Evolutionary conservation across 2,329 filamentous ascomycete species (phyloP).

Genomic region (Cladosporium sp.): DNA sequence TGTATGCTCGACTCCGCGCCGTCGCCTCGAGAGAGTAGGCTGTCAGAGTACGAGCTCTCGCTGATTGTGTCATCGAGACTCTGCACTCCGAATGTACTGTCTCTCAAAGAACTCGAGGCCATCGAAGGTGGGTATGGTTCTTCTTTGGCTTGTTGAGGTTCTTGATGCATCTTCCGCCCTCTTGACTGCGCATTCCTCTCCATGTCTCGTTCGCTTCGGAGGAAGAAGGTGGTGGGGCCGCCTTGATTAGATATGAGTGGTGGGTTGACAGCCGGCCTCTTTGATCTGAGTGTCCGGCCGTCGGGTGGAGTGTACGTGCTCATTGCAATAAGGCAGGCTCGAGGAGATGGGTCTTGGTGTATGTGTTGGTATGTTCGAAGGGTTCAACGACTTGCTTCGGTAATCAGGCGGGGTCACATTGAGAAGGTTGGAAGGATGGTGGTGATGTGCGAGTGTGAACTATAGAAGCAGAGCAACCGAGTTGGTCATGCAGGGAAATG

Average conservation of each 20-base stretch:
- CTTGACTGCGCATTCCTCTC: slow-evolving; percentile 27
- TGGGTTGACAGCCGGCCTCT: slow-evolving; percentile 15
- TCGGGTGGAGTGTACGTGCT: slow-evolving; percentile 8
- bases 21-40: slow-evolving; percentile 13
- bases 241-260: slow-evolving; percentile 22
- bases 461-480: too few species aligned
- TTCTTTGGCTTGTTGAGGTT: slow-evolving; percentile 16
- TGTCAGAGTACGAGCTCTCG: slow-evolving; percentile 34
- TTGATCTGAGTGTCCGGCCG: slow-evolving; percentile 19
- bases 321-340: too few species aligned
- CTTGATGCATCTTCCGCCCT: slow-evolving; percentile 23
- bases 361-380: background rate
- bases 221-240: slow-evolving; percentile 55
- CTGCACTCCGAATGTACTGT: slow-evolving; percentile 53
- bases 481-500: too few species aligned
- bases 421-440: background rate
- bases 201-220: slow-evolving; percentile 50
- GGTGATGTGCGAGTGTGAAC: background rate
- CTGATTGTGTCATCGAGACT: slow-evolving; percentile 52
- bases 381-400: background rate
- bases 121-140: background rate
- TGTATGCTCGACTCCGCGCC: slow-evolving; percentile 16
- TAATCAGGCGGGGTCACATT: slow-evolving; percentile 8
- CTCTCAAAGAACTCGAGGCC: slow-evolving; percentile 20
- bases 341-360: background rate